phyloP scores from a whole-genome alignment of 2,329 filamentous ascomycete genomes.

The Gyromitra esculenta region DNA sequence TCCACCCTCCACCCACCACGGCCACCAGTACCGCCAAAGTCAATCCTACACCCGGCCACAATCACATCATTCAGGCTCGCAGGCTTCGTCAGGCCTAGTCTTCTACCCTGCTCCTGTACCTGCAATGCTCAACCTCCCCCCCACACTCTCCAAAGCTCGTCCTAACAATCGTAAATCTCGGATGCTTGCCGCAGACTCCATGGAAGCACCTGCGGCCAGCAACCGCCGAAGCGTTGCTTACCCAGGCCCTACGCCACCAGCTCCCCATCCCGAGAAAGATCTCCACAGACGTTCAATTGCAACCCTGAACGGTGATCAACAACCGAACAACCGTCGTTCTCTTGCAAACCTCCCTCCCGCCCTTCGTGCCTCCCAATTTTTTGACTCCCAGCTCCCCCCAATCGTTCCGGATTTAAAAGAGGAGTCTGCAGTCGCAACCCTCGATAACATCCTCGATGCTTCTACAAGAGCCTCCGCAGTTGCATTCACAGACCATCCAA shows the following conservation, averaged over 20 bases:
- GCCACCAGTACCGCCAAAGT: constrained; percentile 54
- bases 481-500: constrained; percentile 90
- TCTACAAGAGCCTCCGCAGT: constrained; percentile 86
- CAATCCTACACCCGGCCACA: constrained; percentile 54
- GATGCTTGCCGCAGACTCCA: constrained; percentile 29
- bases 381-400: constrained; percentile 67
- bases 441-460: constrained; percentile 91
- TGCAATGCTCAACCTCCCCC: constrained; percentile 89
- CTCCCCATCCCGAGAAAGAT: constrained; percentile 39
- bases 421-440: constrained; percentile 84
- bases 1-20: constrained; percentile 56
- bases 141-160: constrained; percentile 60
- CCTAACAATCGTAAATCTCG: constrained; percentile 52
- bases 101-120: constrained; percentile 96
- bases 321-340: constrained; percentile 59
- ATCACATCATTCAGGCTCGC: constrained; percentile 52
- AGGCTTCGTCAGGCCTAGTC: constrained; percentile 69
- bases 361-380: constrained; percentile 88
- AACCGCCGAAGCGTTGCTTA: constrained; percentile 49
- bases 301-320: constrained; percentile 23
- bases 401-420: constrained; percentile 71
- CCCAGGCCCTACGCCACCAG: constrained; percentile 13
- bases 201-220: constrained; percentile 18
- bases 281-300: constrained; percentile 34
- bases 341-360: constrained; percentile 77